Conservation (phyloP, 179 eudicot genomes). For the Camellia oleifera region DNA sequence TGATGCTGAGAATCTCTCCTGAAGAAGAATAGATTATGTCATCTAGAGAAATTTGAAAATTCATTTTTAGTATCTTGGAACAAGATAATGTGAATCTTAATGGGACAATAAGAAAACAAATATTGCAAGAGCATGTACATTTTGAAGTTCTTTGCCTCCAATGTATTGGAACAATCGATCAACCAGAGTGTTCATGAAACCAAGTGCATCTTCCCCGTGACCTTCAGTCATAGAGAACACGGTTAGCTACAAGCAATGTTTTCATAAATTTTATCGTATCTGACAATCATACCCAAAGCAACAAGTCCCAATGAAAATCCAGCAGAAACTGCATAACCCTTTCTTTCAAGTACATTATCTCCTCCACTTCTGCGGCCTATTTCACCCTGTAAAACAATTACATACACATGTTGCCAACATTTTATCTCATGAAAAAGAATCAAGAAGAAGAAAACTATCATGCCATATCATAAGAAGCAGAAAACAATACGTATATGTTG, state of each 20-base stretch:
- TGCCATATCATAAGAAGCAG: no score
- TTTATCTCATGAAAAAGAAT: not conserved
- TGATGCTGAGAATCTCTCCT: conserved; percentile 54
- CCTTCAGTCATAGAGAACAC: conserved; percentile 46
- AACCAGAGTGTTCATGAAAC: conserved; percentile 73
- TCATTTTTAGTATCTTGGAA: no score
- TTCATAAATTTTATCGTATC: not conserved
- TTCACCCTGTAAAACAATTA: conserved; percentile 57
- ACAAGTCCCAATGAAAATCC: conserved; percentile 93
- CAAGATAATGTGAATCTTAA: not conserved
- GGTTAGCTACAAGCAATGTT: conserved; percentile 20
- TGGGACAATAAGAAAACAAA: not conserved
- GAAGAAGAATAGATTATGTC: conserved; percentile 12
- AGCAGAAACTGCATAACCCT: conserved; percentile 97
- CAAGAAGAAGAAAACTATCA: not conserved
- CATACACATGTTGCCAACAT: not conserved
- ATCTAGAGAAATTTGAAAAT: not conserved
- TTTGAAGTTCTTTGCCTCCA: conserved; percentile 60
- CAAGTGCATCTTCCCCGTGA: conserved; percentile 78
- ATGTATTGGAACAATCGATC: conserved; percentile 86
- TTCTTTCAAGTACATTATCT: conserved; percentile 97
- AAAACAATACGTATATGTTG: no score
- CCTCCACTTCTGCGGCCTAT: conserved; percentile 99
- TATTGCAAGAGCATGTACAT: conserved; percentile 28
- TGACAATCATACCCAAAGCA: conserved; percentile 67